Conservation (phyloP, 495 filamentous ascomycete species). For the Talaromyces borbonicus region DNA sequence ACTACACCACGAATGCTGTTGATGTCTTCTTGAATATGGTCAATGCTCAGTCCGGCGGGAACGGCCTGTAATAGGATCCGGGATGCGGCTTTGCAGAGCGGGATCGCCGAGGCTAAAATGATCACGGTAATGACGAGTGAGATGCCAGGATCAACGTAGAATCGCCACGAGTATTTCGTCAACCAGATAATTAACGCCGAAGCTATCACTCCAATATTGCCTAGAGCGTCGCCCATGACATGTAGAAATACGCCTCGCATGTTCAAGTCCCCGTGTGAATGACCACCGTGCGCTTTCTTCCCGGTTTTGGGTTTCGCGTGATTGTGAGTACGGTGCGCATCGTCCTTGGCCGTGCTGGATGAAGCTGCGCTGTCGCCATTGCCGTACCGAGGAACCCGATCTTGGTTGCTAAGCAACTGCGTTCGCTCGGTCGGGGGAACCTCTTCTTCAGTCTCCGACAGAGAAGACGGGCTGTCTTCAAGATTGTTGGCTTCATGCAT, state of each 20-base stretch:
- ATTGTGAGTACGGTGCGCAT: constrained; percentile 50
- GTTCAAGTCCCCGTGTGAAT: constrained; percentile 82
- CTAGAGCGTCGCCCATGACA: constrained; percentile 90
- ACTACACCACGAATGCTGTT: constrained; percentile 70
- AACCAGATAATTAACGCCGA: constrained; percentile 91
- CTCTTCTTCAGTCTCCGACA: constrained; percentile 42
- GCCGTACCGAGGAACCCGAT: constrained; percentile 27
- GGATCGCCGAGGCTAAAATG: constrained; percentile 84
- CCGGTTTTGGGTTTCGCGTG: constrained; percentile 67
- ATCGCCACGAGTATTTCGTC: constrained; percentile 54
- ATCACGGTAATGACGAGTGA: constrained; percentile 95
- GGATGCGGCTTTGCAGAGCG: constrained; percentile 86
- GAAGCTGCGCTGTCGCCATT: constrained; percentile 19
- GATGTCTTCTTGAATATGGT: constrained; percentile 90
- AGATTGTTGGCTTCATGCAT: constrained; percentile 65
- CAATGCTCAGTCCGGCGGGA: constrained; percentile 72
- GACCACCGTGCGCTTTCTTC: constrained; percentile 51
- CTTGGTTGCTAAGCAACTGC: constrained; percentile 22
- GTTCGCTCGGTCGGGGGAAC: constrained; percentile 31
- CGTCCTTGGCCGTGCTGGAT: constrained; percentile 16
- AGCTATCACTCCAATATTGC: constrained; percentile 93
- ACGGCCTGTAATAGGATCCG: constrained; percentile 91
- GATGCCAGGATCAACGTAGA: constrained; percentile 84
- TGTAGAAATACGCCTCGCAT: constrained; percentile 97
- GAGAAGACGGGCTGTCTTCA: constrained; percentile 42